Evolutionary conservation across 2,329 filamentous ascomycete genomes (phyloP).

Genomic region (Lachnellula suecica): DNA sequence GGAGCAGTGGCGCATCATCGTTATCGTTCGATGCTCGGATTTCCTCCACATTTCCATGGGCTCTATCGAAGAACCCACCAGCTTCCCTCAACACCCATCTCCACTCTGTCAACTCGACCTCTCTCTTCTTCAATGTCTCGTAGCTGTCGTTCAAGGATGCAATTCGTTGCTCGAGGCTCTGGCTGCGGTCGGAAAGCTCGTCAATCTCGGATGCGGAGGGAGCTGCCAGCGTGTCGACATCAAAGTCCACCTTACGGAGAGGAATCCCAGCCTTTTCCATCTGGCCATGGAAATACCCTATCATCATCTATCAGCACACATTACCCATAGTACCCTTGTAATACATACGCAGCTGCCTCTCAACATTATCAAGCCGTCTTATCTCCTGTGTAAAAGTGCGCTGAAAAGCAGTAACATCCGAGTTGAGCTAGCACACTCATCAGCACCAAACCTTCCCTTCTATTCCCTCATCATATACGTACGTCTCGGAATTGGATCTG

Average conservation of each 20-base stretch:
- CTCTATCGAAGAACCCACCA: conserved; percentile 94
- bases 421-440: conserved; percentile 69
- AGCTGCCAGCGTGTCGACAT: conserved; percentile 80
- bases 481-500: conserved; percentile 98
- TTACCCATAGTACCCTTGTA: conserved; percentile 1
- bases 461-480: conserved; percentile 24
- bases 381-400: conserved; percentile 98
- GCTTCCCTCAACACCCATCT: conserved; percentile 96
- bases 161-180: conserved; percentile 88
- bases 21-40: conserved; percentile 85
- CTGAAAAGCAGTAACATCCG: conserved; percentile 91
- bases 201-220: conserved; percentile 95
- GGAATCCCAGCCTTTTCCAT: conserved; percentile 91
- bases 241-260: conserved; percentile 88
- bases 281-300: conserved; percentile 90
- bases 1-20: conserved; percentile 87
- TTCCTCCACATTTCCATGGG: conserved; percentile 94
- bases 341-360: conserved; percentile 87
- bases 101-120: conserved; percentile 97
- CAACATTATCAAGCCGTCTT: conserved; percentile 93
- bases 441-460: conserved; percentile 10
- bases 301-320: conserved; percentile 14
- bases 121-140: conserved; percentile 95
- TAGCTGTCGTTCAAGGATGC: conserved; percentile 95
- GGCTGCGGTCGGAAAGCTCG: conserved; percentile 87